Conservation (phyloP, 78 protist species). For the Protostelium mycophagum region DNA sequence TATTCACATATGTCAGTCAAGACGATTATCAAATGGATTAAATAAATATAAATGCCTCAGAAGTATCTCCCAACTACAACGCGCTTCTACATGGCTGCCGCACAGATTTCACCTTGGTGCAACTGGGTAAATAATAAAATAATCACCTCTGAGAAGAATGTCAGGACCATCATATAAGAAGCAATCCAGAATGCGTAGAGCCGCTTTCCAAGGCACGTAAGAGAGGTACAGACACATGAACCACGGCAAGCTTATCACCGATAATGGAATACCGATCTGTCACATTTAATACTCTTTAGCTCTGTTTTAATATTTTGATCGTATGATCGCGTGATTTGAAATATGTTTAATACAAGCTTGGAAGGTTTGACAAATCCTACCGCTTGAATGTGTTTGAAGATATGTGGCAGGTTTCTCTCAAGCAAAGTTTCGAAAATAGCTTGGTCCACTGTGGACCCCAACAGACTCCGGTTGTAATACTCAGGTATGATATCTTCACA, state of each 20-base stretch:
- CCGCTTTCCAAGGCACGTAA: constrained; percentile 20
- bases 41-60: too few species aligned
- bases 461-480: constrained; percentile 48
- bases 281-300: background rate
- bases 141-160: constrained; percentile 24
- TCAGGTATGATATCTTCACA: constrained; percentile 57
- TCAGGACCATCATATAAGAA: constrained; percentile 37
- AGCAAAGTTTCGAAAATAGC: constrained; percentile 31
- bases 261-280: constrained; percentile 1
- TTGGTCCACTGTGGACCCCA: constrained; percentile 54
- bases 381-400: constrained; percentile 7
- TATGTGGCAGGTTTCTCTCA: constrained; percentile 8
- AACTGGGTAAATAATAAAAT: too few species aligned
- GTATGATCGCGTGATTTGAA: too few species aligned
- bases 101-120: too few species aligned
- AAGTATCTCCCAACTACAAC: too few species aligned
- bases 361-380: too few species aligned
- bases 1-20: background rate
- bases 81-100: too few species aligned
- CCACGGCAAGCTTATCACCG: constrained; percentile 50
- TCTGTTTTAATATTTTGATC: background rate
- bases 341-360: too few species aligned
- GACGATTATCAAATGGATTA: background rate
- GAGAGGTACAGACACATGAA: constrained; percentile 46
- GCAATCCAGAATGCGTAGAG: constrained; percentile 39